phyloP scores from a whole-genome alignment of 148 eudicot species.

The Drosera capensis region DNA sequence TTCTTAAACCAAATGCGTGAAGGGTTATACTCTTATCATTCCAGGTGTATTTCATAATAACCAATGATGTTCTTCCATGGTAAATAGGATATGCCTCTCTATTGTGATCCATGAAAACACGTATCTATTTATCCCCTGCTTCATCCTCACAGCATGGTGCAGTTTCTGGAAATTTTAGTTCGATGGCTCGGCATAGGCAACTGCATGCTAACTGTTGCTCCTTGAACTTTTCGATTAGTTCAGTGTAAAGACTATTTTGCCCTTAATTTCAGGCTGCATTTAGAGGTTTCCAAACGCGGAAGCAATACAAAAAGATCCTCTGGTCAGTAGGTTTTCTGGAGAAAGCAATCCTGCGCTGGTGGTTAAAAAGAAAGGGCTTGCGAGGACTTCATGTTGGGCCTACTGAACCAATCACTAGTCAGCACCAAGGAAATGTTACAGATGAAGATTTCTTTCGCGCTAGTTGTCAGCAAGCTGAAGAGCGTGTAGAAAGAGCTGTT shows the following conservation, averaged over 20 bases:
- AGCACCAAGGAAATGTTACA: conserved; percentile 25
- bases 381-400: conserved; percentile 55
- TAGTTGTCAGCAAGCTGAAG: conserved; percentile 83
- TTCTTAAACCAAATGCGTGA: no score
- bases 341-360: conserved; percentile 84
- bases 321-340: conserved; percentile 96
- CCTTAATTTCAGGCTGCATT: conserved; percentile 37
- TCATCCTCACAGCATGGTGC: no score
- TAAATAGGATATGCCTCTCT: no score
- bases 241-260: neutral
- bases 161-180: no score
- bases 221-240: neutral
- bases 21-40: no score
- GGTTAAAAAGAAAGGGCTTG: conserved; percentile 63
- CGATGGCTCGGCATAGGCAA: no score
- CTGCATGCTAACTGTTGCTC: neutral
- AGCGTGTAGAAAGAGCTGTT: conserved; percentile 81
- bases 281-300: conserved; percentile 70
- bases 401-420: conserved; percentile 19
- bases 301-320: conserved; percentile 50
- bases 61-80: no score
- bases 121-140: no score
- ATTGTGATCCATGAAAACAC: no score
- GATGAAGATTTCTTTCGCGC: conserved; percentile 84
- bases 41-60: no score